Conservation (phyloP, 768 basidiomycete genomes). For the Mycena epipterygia region DNA sequence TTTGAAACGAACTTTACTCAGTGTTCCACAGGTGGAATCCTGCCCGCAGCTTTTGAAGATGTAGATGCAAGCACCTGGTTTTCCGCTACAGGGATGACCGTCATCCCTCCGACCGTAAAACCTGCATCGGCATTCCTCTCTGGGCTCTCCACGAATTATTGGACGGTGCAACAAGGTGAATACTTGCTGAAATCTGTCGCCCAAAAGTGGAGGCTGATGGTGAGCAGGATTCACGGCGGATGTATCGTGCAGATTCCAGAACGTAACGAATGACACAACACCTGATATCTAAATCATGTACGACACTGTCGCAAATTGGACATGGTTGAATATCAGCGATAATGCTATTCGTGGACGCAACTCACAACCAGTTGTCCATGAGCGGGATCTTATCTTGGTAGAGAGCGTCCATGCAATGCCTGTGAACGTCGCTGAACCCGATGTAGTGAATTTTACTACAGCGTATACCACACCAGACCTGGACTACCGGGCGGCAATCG, state of each 20-base stretch:
- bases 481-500: no score
- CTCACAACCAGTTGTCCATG: no score
- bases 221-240: constrained; percentile 1
- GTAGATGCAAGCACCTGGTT: background rate
- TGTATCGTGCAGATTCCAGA: background rate
- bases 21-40: background rate
- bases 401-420: no score
- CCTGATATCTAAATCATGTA: no score
- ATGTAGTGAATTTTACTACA: no score
- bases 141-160: background rate
- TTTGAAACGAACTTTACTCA: background rate
- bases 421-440: no score
- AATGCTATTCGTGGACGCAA: background rate
- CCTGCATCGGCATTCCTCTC: background rate
- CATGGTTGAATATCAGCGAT: background rate
- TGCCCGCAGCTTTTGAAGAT: background rate
- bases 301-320: background rate
- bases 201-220: no score
- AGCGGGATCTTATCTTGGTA: no score
- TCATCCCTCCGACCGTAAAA: background rate
- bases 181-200: background rate
- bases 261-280: background rate
- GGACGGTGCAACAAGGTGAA: background rate
- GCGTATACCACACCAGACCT: no score
- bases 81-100: no score